These are phyloP conservation scores for Trichoderma virens DNA, from an alignment of 495 filamentous ascomycete genomes.

Conservation along the genomic window DNA sequence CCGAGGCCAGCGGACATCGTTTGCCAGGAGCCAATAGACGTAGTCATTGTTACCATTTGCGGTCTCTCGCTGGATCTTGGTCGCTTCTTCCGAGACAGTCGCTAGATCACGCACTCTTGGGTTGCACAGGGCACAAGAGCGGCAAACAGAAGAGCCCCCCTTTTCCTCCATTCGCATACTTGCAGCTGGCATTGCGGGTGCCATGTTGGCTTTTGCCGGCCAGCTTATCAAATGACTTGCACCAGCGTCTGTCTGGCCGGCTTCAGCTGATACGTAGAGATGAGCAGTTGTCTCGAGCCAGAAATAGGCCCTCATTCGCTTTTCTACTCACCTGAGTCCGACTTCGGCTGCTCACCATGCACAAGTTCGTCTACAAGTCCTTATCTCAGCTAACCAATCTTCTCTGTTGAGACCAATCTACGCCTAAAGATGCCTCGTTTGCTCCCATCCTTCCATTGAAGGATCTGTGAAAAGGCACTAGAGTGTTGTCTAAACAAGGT, in stretches of 20 bases:
- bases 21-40: not conserved
- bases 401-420: not conserved
- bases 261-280: not conserved
- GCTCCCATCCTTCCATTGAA: not conserved
- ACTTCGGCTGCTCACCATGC: not conserved
- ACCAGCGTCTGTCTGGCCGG: not conserved
- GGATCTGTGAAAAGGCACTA: no score
- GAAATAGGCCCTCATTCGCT: not conserved
- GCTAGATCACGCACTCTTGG: not conserved
- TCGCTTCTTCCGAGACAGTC: conserved; percentile 7
- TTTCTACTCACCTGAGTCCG: not conserved
- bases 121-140: not conserved
- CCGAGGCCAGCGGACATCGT: not conserved
- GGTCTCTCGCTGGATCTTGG: not conserved
- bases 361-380: not conserved
- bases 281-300: not conserved
- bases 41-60: not conserved
- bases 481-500: no score
- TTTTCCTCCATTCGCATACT: not conserved
- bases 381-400: not conserved
- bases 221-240: not conserved
- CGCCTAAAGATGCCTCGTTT: not conserved
- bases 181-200: not conserved
- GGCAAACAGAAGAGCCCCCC: not conserved
- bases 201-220: not conserved